Percentiles rank a stretch among this genome's conserved stretches.
These are phyloP conservation scores for Exophiala spinifera DNA, from an alignment of 2,329 filamentous ascomycete genomes.

Conservation along the genomic window DNA sequence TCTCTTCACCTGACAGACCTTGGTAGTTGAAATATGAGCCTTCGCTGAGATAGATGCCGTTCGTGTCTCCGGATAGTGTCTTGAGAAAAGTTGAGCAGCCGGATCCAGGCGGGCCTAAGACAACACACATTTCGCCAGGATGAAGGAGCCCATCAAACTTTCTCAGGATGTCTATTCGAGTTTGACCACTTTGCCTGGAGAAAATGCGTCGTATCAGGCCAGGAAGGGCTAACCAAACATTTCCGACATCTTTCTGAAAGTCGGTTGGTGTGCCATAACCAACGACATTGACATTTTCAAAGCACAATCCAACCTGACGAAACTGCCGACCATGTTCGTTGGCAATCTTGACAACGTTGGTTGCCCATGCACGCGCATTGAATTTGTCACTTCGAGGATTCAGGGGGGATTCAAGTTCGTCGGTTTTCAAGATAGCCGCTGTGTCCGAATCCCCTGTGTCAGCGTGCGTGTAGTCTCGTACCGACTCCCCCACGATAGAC, in stretches of 20 bases:
- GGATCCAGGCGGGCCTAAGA: slow-evolving; percentile 64
- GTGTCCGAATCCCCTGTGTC: neutral
- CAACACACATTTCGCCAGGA: slow-evolving; percentile 31
- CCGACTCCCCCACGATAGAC: neutral
- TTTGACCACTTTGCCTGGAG: neutral
- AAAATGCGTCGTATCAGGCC: neutral
- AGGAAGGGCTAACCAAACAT: slow-evolving; percentile 5
- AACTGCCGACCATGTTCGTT: slow-evolving; percentile 62
- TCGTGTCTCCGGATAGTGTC: slow-evolving; percentile 76
- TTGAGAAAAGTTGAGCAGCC: slow-evolving; percentile 77
- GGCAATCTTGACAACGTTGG: slow-evolving; percentile 66
- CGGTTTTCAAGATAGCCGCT: neutral
- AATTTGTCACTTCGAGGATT: slow-evolving; percentile 8
- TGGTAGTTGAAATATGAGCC: slow-evolving; percentile 72
- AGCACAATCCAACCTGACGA: slow-evolving; percentile 24
- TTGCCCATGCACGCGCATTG: slow-evolving; percentile 11
- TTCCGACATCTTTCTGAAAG: slow-evolving; percentile 37
- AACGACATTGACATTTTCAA: slow-evolving; percentile 44
- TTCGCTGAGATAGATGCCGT: slow-evolving; percentile 70
- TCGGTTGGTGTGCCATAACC: slow-evolving; percentile 44
- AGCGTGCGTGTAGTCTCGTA: neutral
- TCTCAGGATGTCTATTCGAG: slow-evolving; percentile 28
- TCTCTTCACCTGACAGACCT: slow-evolving; percentile 54
- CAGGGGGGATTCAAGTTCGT: slow-evolving; percentile 30
- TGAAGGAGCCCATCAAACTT: slow-evolving; percentile 20